Evolutionary conservation across 2,329 filamentous ascomycete species (phyloP).

Genomic region (Tolypocladium amazonense): DNA sequence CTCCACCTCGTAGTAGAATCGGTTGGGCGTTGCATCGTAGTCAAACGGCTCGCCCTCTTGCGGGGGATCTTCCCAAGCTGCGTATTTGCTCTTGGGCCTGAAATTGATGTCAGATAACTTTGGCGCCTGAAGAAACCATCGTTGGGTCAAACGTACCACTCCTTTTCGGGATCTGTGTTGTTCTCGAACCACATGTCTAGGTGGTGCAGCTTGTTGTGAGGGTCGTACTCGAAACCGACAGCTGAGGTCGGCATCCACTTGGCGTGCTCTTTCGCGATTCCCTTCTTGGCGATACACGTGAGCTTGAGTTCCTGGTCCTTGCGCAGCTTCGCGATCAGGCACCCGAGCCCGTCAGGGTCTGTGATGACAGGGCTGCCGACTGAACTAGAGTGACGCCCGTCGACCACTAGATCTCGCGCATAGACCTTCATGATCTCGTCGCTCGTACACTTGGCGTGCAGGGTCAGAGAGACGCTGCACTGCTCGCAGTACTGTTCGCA

Average conservation of each 20-base stretch:
- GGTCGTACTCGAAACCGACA: slow-evolving; percentile 95
- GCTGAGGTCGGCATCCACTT: slow-evolving; percentile 94
- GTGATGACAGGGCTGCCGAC: slow-evolving; percentile 76
- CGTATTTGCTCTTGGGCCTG: slow-evolving; percentile 75
- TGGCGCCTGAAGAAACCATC: too few relatives aligned
- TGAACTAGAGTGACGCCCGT: slow-evolving; percentile 58
- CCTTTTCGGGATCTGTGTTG: slow-evolving; percentile 58
- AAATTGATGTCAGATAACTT: not conserved
- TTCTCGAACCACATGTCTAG: slow-evolving; percentile 89
- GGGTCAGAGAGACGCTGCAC: slow-evolving; percentile 74
- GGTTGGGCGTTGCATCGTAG: slow-evolving; percentile 73
- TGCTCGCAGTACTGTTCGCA: slow-evolving; percentile 92
- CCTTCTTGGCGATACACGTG: slow-evolving; percentile 92
- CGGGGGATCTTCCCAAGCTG: slow-evolving; percentile 66
- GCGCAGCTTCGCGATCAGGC: slow-evolving; percentile 81
- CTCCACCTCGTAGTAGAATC: slow-evolving; percentile 93
- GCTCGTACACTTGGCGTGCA: slow-evolving; percentile 76
- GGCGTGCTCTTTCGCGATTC: slow-evolving; percentile 95
- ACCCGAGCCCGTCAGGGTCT: slow-evolving; percentile 71
- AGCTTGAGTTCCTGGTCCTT: slow-evolving; percentile 84
- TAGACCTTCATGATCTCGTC: slow-evolving; percentile 92
- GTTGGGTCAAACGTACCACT: slow-evolving; percentile 55
- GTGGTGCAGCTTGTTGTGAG: slow-evolving; percentile 89
- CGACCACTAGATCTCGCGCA: slow-evolving; percentile 74
- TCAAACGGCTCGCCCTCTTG: slow-evolving; percentile 82